Evolutionary conservation across 352 stramenopile genomes (phyloP), one percentile per base, ranked within the genome.

Genomic region (Globisporangium rhizosaccharum): DNA sequence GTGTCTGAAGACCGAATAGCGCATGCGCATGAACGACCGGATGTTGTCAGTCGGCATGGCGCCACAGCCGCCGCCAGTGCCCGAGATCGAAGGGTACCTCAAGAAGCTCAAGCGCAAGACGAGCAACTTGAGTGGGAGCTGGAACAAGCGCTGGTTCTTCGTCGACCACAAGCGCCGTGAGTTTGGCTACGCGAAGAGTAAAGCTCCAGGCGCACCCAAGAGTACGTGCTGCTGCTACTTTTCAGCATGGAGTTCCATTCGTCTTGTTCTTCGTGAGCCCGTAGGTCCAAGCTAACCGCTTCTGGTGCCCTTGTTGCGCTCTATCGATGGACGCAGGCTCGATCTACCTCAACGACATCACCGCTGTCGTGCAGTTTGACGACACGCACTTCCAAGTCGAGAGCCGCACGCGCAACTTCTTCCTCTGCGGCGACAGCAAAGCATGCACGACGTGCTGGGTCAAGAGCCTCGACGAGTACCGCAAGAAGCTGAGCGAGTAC

Each of bases 101-200:
- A 90, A 92, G 67, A 92, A 94, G 61, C 77, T 94, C 56, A 94
- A 94, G 68, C 85, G 85, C 53, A 92, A 92, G 60, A 91, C 85
- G 7, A 87, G 72, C 65, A 91, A 78, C 65, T 47, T 88, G 42
- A 78, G 71, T 25, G 81, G 80, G 2, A 88, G 84, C 59, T 94
- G 81, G 82, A 94, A 91, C 76, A 89, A 86, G 62, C 80, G 85
- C 33, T 94, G 81, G 85, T 94, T 94, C 71, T 94, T 90, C 44
- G 81, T 94, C 28, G 82, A 94, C 54, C 66, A 73, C 4, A 81
- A 85, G 66, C 78, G 76, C 11, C 72, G 75, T 25, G 85, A 92
- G 48, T 92, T 94, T 56, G 76, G 85, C 2, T 94, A 94, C 53
- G 65, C 85, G 0, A 72, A 79, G 42, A 82, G 50, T 54, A 81